Base-by-base conservation (phyloP, 768 basidiomycete species). In the Leccinellum albellum region DNA sequence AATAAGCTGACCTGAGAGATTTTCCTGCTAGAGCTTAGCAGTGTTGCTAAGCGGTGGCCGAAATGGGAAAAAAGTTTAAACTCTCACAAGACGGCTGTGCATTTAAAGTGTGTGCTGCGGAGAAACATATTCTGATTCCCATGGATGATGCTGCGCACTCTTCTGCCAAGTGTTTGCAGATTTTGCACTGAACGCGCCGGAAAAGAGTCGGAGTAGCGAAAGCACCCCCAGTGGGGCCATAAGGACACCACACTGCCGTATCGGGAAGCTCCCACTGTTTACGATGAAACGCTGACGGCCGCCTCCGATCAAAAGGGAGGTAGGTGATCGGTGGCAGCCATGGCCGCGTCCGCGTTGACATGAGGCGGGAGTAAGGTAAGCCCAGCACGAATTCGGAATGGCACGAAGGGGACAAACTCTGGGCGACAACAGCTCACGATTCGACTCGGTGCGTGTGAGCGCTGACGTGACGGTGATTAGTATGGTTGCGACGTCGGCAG, bases 271-370 rank as follows among this genome's bases (percentile, higher is more conserved):
- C 31, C 23, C 24, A 21, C 14, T 15, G 24, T 32, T 15, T n/a
- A n/a, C 14, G 32, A 21, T 57, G 62, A 58, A 60, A 59, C 51
- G 45, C 13, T 40, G 20, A 57, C 48, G 47, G 42, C 60, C 54
- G 57, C 52, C 44, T 50, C 65, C 67, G 65, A 67, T 69, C 66
- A 67, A 28, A 64, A 50, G 50, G 67, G 61, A 40, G 56, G 51
- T 42, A 53, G 56, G 56, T 35, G 66, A 68, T 68, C 66, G 47
- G 60, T 67, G 66, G 67, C 66, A 65, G 63, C 53, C 55, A 63
- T 54, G 44, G 46, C 60, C n/a, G 32, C 49, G 33, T 61, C 57
- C 57, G 54, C 50, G 54, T 60, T 66, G 58, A 15, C 15, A 37
- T 50, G 48, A 26, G 37, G 52, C 15, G 23, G 53, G 60, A 13